A percentile compares a stretch with the other conserved stretches of the same genome.
These are phyloP conservation scores for Haplographium delicatum DNA, from an alignment of 495 filamentous ascomycete species.

Conservation along the genomic window DNA sequence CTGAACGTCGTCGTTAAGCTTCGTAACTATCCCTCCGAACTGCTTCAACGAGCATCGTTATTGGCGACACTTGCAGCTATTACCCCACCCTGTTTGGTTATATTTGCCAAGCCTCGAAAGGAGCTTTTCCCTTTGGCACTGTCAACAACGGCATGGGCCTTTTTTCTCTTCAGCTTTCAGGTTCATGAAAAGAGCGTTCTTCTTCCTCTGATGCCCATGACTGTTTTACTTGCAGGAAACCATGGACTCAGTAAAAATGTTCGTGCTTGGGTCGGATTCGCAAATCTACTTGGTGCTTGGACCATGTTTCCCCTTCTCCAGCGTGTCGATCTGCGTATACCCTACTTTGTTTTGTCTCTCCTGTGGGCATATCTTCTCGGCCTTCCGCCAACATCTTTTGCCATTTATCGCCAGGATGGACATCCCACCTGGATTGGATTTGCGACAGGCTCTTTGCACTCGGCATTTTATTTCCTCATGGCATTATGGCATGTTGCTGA, in stretches of 20 bases:
- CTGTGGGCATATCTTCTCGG: conserved; percentile 90
- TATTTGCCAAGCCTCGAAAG: conserved; percentile 73
- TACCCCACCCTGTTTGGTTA: conserved; percentile 65
- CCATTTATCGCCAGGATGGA: conserved; percentile 52
- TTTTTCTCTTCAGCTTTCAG: conserved; percentile 95
- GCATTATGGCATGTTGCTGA: conserved; percentile 74
- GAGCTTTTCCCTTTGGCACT: conserved; percentile 73
- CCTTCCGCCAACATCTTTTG: conserved; percentile 69
- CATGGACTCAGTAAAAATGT: conserved; percentile 68
- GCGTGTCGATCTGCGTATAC: conserved; percentile 75
- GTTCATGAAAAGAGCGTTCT: conserved; percentile 97
- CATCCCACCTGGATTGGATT: conserved; percentile 39
- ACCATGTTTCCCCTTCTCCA: conserved; percentile 88
- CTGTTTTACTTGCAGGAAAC: conserved; percentile 70
- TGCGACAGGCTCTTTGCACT: conserved; percentile 62
- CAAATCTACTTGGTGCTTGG: conserved; percentile 87
- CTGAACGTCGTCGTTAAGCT: conserved; percentile 86
- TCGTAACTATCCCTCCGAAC: conserved; percentile 54
- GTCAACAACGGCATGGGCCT: conserved; percentile 84
- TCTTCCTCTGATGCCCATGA: conserved; percentile 87
- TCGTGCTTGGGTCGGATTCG: conserved; percentile 87
- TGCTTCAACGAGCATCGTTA: conserved; percentile 75
- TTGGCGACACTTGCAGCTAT: conserved; percentile 71
- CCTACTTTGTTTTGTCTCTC: conserved; percentile 75
- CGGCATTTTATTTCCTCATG: conserved; percentile 71